Evolutionary conservation across 306 rosid species (phyloP).

Genomic region (Vicia sativa): DNA sequence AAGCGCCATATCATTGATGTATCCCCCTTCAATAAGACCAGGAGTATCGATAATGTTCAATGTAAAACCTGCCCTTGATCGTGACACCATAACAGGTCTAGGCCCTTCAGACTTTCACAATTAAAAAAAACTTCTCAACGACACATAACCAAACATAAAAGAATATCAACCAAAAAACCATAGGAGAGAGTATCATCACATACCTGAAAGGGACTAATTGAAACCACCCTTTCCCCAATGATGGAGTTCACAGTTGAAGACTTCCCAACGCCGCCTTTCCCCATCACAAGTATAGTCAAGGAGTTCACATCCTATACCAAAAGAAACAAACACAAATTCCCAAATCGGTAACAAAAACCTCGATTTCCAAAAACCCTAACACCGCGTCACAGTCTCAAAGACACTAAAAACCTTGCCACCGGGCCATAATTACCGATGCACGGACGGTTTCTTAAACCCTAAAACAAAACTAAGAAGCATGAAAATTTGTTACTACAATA

Average conservation of each 20-base stretch:
- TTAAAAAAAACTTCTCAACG: not conserved
- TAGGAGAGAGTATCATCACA: not conserved
- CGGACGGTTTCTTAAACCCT: not conserved
- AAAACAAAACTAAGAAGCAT: not conserved
- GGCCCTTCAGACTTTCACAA: conserved; percentile 75
- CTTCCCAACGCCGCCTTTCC: conserved; percentile 97
- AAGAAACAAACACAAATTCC: conserved; percentile 21
- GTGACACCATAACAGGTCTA: conserved; percentile 86
- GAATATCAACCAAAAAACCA: conserved; percentile 4
- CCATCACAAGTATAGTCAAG: conserved; percentile 95
- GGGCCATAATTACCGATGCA: not conserved
- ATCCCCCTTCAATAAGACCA: conserved; percentile 98
- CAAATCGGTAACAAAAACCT: not conserved
- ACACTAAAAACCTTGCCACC: too few relatives aligned
- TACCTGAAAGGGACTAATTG: conserved; percentile 95
- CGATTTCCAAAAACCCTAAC: not conserved
- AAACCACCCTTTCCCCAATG: conserved; percentile 83
- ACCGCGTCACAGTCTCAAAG: not conserved
- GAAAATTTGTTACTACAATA: not conserved
- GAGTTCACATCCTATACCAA: conserved; percentile 74
- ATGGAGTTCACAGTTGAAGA: conserved; percentile 94
- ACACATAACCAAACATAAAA: conserved; percentile 13
- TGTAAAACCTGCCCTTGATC: conserved; percentile 84
- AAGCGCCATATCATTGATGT: conserved; percentile 75
- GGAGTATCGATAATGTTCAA: conserved; percentile 94